A percentile compares a stretch with the other conserved stretches of the same genome.
Conservation (phyloP, 2,329 filamentous ascomycete species). For the Ceratocystis albifundus region DNA sequence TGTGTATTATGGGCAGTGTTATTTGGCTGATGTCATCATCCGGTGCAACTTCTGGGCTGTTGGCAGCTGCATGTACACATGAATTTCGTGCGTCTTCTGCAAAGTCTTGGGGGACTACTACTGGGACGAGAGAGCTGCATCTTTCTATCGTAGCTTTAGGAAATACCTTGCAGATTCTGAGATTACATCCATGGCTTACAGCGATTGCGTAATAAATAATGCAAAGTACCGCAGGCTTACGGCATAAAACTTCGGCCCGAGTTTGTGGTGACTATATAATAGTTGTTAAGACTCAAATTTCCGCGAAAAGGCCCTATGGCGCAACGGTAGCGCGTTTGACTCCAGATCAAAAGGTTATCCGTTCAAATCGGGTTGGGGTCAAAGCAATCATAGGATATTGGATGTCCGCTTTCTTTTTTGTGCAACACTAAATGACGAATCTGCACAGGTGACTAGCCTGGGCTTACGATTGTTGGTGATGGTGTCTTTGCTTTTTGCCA, state of each 20-base stretch:
- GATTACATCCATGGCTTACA: neutral
- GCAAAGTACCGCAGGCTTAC: neutral
- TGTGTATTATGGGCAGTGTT: neutral
- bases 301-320: constrained; percentile 12
- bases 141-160: too few species aligned
- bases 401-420: too few species aligned
- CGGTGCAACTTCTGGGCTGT: neutral
- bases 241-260: neutral
- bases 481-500: too few species aligned
- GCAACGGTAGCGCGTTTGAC: constrained; percentile 22
- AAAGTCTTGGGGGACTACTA: neutral
- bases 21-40: neutral
- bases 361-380: constrained; percentile 16
- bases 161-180: too few species aligned
- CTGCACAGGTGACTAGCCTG: too few species aligned
- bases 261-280: neutral
- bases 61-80: neutral
- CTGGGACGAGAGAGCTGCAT: too few species aligned
- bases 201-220: neutral
- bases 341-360: constrained; percentile 21
- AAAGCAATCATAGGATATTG: too few species aligned
- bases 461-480: too few species aligned
- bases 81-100: neutral
- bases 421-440: too few species aligned
- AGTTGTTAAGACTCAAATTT: neutral